Base-by-base conservation (phyloP, 179 eudicot species). In the Beta macrorhiza region DNA sequence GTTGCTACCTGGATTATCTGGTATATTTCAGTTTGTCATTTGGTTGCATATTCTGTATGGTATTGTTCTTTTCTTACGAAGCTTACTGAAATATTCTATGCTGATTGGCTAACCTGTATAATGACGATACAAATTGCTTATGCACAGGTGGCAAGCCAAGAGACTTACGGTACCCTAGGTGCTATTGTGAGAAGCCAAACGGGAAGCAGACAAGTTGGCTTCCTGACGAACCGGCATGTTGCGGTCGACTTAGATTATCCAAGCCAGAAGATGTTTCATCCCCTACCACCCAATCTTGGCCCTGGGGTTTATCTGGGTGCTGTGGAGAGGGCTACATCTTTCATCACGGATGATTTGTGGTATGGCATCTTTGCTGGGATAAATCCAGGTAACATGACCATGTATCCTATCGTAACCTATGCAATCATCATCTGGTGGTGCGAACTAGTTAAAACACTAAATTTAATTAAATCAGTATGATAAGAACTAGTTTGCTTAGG, bases 181-280 rank as follows among this genome's bases (percentile, higher is more conserved):
- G 98, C 98, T 67, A 95, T 93, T 58, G 98, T 95, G 80, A 91
- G 92, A 87, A 95, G 98, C 85, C 98, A 92, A 87, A 91, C 98
- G 47, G 98, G 98, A 79, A 93, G 84, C 82, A 84, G 92, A 82
- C 98, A 93, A 89, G 87, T 95, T 83, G 98, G 98, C 76, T 95
- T 95, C 87, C 97, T 95, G 71, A 95, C 98, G 37, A 93, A 93
- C 78, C 90, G 98, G 67, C 98, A 92, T 88, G 98, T 95, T 72
- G 98, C 98, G 20, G 98, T 95, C 81, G 92, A 93, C 87, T 80
- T 95, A 63, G 98, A 95, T 85, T 95, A 93, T 83, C 98, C 98
- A 77, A 95, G 87, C 78, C 98, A 95, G 84, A 95, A 95, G 85
- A 95, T 95, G 98, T 95, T 93, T 82, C 98, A 95, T 85, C 98